Conservation (phyloP, 2,329 filamentous ascomycete species). For the Hymenoscyphus repandus region DNA sequence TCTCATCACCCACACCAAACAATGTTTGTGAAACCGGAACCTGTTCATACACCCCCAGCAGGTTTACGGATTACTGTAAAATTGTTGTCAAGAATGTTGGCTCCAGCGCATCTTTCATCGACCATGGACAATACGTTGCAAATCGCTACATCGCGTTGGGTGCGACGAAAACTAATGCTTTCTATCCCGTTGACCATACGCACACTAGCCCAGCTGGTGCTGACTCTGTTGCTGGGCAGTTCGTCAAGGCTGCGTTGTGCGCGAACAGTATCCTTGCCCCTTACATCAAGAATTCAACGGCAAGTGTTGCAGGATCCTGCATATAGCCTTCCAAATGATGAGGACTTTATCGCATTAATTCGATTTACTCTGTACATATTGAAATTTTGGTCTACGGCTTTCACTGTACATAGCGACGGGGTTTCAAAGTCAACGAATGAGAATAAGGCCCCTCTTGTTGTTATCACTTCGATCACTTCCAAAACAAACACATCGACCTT, state of each 20-base stretch:
- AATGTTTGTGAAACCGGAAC: slow-evolving; percentile 55
- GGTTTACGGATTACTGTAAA: slow-evolving; percentile 53
- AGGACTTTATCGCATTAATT: not conserved
- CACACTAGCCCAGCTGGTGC: slow-evolving; percentile 54
- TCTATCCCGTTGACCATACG: slow-evolving; percentile 54
- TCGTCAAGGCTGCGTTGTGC: slow-evolving; percentile 45
- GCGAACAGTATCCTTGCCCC: slow-evolving; percentile 18
- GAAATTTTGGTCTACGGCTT: not conserved
- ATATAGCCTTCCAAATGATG: slow-evolving; percentile 7
- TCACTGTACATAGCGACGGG: too few relatives aligned
- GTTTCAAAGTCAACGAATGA: too few relatives aligned
- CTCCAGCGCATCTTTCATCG: slow-evolving; percentile 44
- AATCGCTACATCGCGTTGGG: slow-evolving; percentile 45
- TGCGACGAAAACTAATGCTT: slow-evolving; percentile 40
- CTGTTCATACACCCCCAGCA: slow-evolving; percentile 40
- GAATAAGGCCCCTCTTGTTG: too few relatives aligned
- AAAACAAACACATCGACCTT: too few relatives aligned
- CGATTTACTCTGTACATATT: not conserved
- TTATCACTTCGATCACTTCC: too few relatives aligned
- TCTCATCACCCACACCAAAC: slow-evolving; percentile 56
- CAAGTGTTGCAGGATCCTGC: slow-evolving; percentile 24
- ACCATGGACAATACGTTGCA: slow-evolving; percentile 51
- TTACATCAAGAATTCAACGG: slow-evolving; percentile 26
- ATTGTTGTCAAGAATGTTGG: slow-evolving; percentile 37
- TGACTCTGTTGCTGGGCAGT: slow-evolving; percentile 48